These are phyloP conservation scores for Triangularia setosa DNA, from an alignment of 2,329 filamentous ascomycete genomes.

Conservation along the genomic window DNA sequence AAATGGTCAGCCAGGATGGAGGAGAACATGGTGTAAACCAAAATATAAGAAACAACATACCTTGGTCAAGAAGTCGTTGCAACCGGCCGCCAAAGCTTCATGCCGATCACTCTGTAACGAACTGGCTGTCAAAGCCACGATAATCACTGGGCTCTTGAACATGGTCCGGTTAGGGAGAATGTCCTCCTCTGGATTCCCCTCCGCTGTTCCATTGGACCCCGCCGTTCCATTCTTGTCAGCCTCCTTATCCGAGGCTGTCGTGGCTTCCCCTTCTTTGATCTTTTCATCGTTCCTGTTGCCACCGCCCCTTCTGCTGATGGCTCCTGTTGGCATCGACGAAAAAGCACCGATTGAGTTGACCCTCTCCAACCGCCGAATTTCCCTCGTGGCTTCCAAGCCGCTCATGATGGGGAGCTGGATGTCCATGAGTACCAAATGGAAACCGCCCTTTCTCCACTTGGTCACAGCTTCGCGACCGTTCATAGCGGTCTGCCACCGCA, in stretches of 20 bases:
- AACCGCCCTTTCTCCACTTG: slow-evolving; percentile 90
- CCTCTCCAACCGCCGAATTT: slow-evolving; percentile 84
- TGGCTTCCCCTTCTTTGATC: slow-evolving; percentile 36
- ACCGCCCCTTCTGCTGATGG: slow-evolving; percentile 39
- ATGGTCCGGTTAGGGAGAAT: slow-evolving; percentile 62
- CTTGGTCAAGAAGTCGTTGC: slow-evolving; percentile 98
- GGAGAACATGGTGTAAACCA: no score
- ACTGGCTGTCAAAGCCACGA: slow-evolving; percentile 92
- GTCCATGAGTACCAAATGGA: slow-evolving; percentile 96
- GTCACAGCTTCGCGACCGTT: slow-evolving; percentile 89
- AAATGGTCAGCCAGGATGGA: background rate
- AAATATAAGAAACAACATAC: slow-evolving; percentile 43
- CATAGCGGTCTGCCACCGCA: slow-evolving; percentile 95
- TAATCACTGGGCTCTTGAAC: slow-evolving; percentile 97
- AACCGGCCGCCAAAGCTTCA: slow-evolving; percentile 89
- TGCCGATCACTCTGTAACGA: slow-evolving; percentile 93
- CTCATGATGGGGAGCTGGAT: slow-evolving; percentile 97
- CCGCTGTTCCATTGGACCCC: background rate
- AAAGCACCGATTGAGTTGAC: slow-evolving; percentile 93
- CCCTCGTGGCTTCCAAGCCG: slow-evolving; percentile 88
- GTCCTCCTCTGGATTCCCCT: slow-evolving; percentile 52
- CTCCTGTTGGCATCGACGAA: slow-evolving; percentile 51
- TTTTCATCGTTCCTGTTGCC: slow-evolving; percentile 1
- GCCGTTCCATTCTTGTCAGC: slow-evolving; percentile 37
- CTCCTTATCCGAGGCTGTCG: background rate